phyloP scores from a whole-genome alignment of 73 alveolate species.

The Stentor coeruleus region DNA sequence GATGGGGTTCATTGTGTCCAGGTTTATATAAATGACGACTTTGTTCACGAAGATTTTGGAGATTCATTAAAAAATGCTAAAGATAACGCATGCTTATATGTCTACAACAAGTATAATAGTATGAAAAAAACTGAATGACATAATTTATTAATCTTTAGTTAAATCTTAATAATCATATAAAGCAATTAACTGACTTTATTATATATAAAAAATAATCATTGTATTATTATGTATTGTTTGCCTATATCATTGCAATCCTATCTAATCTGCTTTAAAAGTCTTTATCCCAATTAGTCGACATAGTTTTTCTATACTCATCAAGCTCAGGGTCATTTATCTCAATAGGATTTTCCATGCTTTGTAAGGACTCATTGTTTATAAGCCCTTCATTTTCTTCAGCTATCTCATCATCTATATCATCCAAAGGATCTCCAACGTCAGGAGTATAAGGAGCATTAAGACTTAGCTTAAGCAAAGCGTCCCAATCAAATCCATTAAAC shows the following conservation, averaged over 20 bases:
- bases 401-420: background rate
- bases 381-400: background rate
- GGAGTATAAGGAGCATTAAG: conserved; percentile 4
- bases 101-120: too few species aligned
- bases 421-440: background rate
- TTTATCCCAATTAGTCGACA: background rate
- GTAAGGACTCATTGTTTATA: background rate
- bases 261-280: conserved; percentile 6
- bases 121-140: too few species aligned
- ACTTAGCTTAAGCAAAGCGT: background rate
- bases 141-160: too few species aligned
- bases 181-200: too few species aligned
- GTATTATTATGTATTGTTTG: too few species aligned
- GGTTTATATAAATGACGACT: background rate
- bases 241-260: too few species aligned
- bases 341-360: background rate
- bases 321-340: conserved; percentile 13
- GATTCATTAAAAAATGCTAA: background rate
- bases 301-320: background rate
- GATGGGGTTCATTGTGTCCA: background rate
- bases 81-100: conserved; percentile 38
- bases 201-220: too few species aligned
- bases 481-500: conserved; percentile 44
- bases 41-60: background rate
- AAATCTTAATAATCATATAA: too few species aligned